These are phyloP conservation scores for Claviceps monticola DNA, from an alignment of 2,329 filamentous ascomycete species.

Conservation along the genomic window DNA sequence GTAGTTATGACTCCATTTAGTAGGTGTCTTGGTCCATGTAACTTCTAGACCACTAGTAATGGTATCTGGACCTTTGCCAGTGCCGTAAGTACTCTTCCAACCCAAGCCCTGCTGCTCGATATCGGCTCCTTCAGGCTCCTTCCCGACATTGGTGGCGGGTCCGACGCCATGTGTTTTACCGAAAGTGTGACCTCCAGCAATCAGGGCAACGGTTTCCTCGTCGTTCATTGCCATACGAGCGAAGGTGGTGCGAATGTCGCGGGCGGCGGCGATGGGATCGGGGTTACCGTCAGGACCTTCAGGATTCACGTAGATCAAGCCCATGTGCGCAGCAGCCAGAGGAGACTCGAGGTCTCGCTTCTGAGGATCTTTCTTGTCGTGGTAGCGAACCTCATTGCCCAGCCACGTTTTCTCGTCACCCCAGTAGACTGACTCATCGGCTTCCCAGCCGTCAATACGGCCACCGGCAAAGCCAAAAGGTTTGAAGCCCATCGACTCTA, in stretches of 20 bases:
- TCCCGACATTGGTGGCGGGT: conserved; percentile 46
- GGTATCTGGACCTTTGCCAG: conserved; percentile 56
- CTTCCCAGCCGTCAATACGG: conserved; percentile 59
- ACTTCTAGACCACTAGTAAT: conserved; percentile 70
- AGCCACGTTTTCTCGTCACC: conserved; percentile 62
- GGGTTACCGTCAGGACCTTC: conserved; percentile 62
- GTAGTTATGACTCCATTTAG: conserved; percentile 62
- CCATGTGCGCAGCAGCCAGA: conserved; percentile 52
- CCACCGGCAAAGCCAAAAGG: conserved; percentile 63
- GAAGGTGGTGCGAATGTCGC: conserved; percentile 63
- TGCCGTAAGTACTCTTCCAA: conserved; percentile 51
- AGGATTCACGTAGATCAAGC: conserved; percentile 72
- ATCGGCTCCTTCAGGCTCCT: conserved; percentile 50
- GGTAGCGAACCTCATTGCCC: conserved; percentile 59
- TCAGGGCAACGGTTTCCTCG: conserved; percentile 67
- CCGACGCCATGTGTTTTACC: conserved; percentile 71
- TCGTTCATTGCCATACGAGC: conserved; percentile 74
- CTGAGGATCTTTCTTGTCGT: conserved; percentile 36
- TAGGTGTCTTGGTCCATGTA: conserved; percentile 63
- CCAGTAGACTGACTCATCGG: conserved; percentile 67
- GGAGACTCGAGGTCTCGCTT: conserved; percentile 53
- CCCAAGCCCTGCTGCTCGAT: conserved; percentile 58
- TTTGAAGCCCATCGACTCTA: conserved; percentile 64
- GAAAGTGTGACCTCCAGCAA: conserved; percentile 65
- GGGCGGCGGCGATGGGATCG: conserved; percentile 53